These are phyloP conservation scores for Trichoderma parareesei DNA, from an alignment of 495 filamentous ascomycete genomes.

Conservation along the genomic window DNA sequence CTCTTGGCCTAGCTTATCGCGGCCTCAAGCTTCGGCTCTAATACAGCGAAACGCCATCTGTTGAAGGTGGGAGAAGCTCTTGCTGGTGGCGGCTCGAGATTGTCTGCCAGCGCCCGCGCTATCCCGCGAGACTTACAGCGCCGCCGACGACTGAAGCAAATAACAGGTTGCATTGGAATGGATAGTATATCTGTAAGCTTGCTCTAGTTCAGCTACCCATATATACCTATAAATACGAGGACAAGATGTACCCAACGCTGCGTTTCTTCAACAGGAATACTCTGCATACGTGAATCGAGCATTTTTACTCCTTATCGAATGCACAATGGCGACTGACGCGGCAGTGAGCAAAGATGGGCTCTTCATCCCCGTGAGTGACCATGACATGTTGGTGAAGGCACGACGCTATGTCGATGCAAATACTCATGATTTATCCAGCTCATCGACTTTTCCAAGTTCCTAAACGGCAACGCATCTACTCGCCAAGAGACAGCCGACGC, in stretches of 20 bases:
- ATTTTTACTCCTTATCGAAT: background rate
- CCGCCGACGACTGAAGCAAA: background rate
- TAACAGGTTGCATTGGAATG: background rate
- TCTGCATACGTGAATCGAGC: background rate
- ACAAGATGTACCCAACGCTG: background rate
- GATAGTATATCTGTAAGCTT: background rate
- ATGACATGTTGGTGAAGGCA: background rate
- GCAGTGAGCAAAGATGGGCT: slow-evolving; percentile 60
- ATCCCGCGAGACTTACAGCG: background rate
- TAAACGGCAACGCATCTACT: slow-evolving; percentile 51
- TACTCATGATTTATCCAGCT: slow-evolving; percentile 37
- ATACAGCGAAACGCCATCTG: background rate
- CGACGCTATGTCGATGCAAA: too few relatives aligned
- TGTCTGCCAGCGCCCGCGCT: background rate
- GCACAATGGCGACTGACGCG: slow-evolving; percentile 35
- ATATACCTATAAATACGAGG: background rate
- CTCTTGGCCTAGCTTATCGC: background rate
- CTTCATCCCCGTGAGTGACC: slow-evolving; percentile 54
- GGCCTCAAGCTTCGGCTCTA: background rate
- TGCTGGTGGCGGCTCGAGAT: background rate
- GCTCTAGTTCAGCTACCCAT: background rate
- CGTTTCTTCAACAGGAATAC: background rate
- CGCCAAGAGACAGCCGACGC: slow-evolving; percentile 59
- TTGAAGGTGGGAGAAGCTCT: background rate
- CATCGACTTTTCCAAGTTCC: slow-evolving; percentile 77